phyloP scores from a whole-genome alignment of 2,329 filamentous ascomycete species.

The Colletotrichum tabaci region DNA sequence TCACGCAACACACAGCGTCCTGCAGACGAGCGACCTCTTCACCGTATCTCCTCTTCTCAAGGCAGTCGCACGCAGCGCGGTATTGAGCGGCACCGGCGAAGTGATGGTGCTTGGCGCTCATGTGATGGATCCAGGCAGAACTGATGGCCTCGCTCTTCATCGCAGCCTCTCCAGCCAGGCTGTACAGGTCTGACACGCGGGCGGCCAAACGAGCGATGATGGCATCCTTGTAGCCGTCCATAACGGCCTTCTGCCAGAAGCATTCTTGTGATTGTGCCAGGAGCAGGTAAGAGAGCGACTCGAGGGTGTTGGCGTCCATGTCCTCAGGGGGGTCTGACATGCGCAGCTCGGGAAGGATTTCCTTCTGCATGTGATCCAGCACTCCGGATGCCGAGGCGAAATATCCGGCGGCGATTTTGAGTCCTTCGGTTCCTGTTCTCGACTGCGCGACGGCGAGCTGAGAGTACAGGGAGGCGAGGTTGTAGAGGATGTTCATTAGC shows the following conservation, averaged over 20 bases:
- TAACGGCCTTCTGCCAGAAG: constrained; percentile 97
- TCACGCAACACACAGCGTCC: constrained; percentile 86
- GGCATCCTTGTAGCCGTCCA: constrained; percentile 92
- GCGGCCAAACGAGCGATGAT: constrained; percentile 93
- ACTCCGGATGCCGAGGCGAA: constrained; percentile 91
- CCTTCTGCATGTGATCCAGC: constrained; percentile 81
- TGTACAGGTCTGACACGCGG: constrained; percentile 91
- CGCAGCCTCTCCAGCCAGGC: constrained; percentile 84
- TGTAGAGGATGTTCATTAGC: constrained; percentile 92
- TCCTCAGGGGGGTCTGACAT: constrained; percentile 89
- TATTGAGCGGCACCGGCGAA: constrained; percentile 97
- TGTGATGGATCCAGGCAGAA: constrained; percentile 97
- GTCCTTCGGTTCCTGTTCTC: constrained; percentile 82
- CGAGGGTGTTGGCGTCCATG: constrained; percentile 91
- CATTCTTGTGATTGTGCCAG: constrained; percentile 96
- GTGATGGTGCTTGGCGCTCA: constrained; percentile 96
- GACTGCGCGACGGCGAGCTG: constrained; percentile 89
- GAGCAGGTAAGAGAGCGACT: constrained; percentile 85
- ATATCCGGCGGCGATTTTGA: constrained; percentile 91
- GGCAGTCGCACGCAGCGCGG: constrained; percentile 87
- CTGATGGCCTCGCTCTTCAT: constrained; percentile 92
- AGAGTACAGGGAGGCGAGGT: constrained; percentile 92
- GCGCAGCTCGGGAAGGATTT: constrained; percentile 86
- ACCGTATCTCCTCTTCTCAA: constrained; percentile 95
- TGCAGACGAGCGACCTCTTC: constrained; percentile 91